A percentile compares a stretch with the other conserved stretches of the same genome.
Conservation (phyloP, 129 eudicot species). For the Escallonia herrerae region DNA sequence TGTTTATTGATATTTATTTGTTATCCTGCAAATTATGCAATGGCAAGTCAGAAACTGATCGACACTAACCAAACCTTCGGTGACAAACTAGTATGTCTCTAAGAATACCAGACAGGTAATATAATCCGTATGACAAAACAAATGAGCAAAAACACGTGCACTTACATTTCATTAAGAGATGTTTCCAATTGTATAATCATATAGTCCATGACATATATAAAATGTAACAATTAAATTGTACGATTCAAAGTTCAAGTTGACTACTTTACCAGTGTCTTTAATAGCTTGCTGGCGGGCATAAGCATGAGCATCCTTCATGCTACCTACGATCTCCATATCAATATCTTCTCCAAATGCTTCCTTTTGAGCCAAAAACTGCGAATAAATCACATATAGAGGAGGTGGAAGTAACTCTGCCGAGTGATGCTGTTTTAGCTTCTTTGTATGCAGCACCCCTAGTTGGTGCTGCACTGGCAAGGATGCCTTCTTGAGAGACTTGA, state of each 20-base stretch:
- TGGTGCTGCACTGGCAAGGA: slow-evolving; percentile 91
- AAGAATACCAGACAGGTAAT: background rate
- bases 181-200: background rate
- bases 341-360: slow-evolving; percentile 96
- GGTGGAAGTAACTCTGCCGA: slow-evolving; percentile 96
- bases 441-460: slow-evolving; percentile 80
- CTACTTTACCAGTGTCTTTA: slow-evolving; percentile 53
- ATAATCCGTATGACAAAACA: background rate
- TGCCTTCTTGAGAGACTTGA: slow-evolving; percentile 89
- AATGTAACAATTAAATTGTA: background rate
- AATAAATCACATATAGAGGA: slow-evolving; percentile 76
- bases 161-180: background rate
- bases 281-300: slow-evolving; percentile 80
- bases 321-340: slow-evolving; percentile 79
- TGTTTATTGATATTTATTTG: too few species aligned
- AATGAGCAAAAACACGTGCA: background rate
- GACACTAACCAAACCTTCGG: background rate
- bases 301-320: slow-evolving; percentile 89
- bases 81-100: background rate
- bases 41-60: background rate
- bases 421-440: slow-evolving; percentile 78
- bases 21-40: too few species aligned
- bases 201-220: background rate
- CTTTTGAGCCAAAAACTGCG: slow-evolving; percentile 86
- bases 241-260: background rate